phyloP scores from a whole-genome alignment of 75 land plant species.

The Pinus taeda region DNA sequence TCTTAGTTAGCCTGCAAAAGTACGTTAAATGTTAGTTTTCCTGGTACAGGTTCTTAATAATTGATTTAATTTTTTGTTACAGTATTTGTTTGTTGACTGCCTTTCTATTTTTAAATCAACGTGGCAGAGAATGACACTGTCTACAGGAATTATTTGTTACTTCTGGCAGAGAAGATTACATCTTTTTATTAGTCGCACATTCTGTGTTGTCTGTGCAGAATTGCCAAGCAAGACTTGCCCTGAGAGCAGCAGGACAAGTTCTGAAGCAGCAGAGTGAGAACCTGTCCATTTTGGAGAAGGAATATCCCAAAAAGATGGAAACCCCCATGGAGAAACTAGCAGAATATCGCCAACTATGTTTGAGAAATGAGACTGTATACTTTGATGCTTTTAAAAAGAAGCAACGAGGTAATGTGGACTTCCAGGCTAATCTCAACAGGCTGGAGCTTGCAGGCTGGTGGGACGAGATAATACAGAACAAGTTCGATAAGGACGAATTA shows the following conservation, averaged over 20 bases:
- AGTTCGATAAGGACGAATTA: slow-evolving; percentile 45
- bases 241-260: slow-evolving; percentile 47
- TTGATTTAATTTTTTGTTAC: no score
- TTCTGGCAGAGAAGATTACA: no score
- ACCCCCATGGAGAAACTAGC: slow-evolving; percentile 13
- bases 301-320: slow-evolving; percentile 11
- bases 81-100: no score
- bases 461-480: slow-evolving; percentile 57
- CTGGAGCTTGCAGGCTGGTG: slow-evolving; percentile 48
- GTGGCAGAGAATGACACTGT: no score
- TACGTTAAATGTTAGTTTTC: no score
- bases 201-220: no score
- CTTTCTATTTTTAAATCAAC: no score
- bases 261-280: slow-evolving; percentile 37
- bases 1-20: no score
- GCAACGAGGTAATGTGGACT: slow-evolving; percentile 25
- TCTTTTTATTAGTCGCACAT: no score
- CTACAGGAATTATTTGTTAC: no score
- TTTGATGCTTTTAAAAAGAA: slow-evolving; percentile 58
- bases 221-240: slow-evolving; percentile 31
- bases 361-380: slow-evolving; percentile 34
- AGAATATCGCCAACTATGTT: slow-evolving; percentile 15
- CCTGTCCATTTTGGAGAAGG: neutral
- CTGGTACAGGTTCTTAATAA: no score
- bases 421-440: slow-evolving; percentile 48